A percentile compares a stretch with the other conserved stretches of the same genome.
phyloP scores from a whole-genome alignment of 257 asterid species.

The Leptodermis oblonga region DNA sequence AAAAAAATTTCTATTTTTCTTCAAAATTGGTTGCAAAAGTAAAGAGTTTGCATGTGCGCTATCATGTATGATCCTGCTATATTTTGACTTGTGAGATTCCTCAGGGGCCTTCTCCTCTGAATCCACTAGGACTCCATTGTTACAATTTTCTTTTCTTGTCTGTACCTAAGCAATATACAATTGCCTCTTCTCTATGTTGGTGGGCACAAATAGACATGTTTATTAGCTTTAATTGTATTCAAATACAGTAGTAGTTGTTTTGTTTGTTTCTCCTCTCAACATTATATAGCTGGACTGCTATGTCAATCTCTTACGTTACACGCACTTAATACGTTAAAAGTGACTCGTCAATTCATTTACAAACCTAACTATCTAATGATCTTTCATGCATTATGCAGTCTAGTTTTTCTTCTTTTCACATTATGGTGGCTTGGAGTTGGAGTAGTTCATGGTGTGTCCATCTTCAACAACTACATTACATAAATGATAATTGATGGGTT shows the following conservation, averaged over 20 bases:
- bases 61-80: slow-evolving; percentile 33
- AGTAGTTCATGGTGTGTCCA: not conserved
- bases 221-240: not conserved
- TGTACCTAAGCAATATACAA: slow-evolving; percentile 1
- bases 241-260: not conserved
- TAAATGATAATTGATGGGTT: not conserved
- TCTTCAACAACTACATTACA: not conserved
- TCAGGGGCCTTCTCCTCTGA: slow-evolving; percentile 33
- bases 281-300: too few relatives aligned
- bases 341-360: too few relatives aligned
- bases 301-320: too few relatives aligned
- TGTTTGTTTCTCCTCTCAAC: too few relatives aligned
- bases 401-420: not conserved
- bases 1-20: slow-evolving; percentile 23
- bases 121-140: slow-evolving; percentile 25
- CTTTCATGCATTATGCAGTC: too few relatives aligned
- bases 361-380: too few relatives aligned
- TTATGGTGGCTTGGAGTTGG: not conserved
- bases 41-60: slow-evolving; percentile 50
- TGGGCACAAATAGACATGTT: slow-evolving; percentile 31
- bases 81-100: slow-evolving; percentile 62
- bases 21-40: slow-evolving; percentile 37
- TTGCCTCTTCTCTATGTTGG: slow-evolving; percentile 10
- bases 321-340: too few relatives aligned
- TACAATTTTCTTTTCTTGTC: slow-evolving; percentile 4